Base-by-base conservation (phyloP, 139 green algal species). In the Haematococcus sp. region DNA sequence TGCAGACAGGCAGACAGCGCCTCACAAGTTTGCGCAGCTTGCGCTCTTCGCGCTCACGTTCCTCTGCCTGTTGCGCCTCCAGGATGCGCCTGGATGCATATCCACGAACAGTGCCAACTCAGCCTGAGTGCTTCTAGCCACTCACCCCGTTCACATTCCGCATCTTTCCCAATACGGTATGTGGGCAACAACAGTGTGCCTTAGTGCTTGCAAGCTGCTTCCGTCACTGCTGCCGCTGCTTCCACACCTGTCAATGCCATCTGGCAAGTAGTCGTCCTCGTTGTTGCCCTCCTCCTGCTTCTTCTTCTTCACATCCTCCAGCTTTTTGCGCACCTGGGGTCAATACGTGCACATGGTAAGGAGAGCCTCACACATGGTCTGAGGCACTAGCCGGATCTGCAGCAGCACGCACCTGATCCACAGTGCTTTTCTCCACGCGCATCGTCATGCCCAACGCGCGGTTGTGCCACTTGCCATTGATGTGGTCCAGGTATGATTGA, bases 391-490 rank as follows among this genome's bases (percentile, higher is more conserved):
- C n/a, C n/a, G n/a, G n/a, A n/a, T n/a, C n/a, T n/a, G n/a, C n/a
- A n/a, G n/a, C n/a, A n/a, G n/a, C 16, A 22, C 83, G 0, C 52
- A 96, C 92, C 75, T 97, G 85, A 49, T 98, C 90, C 63, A 94
- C 87, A 0, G 84, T 96, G 19, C 86, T 92, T 34, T 86, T 83
- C 75, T 98, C 94, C 35, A 97, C 94, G 1, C 83, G 69, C 94
- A 98, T 98, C 65, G 78, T 94, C 93, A 98, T 98, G 40, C 95
- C 95, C 71, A 98, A 78, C 40, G 93, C 94, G 2, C 92, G 78
- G 80, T 98, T 96, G 75, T 98, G 93, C 63, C 85, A 97, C 77
- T 98, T 98, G 71, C 95, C 95, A 74, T 99, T 99, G 81, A 99
- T 97, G 85, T 99, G 95, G 81, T 99, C 95, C 55, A 99, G 78